Evolutionary conservation across 2,329 filamentous ascomycete genomes (phyloP).

Genomic region (Ophiostoma novo-ulmi): DNA sequence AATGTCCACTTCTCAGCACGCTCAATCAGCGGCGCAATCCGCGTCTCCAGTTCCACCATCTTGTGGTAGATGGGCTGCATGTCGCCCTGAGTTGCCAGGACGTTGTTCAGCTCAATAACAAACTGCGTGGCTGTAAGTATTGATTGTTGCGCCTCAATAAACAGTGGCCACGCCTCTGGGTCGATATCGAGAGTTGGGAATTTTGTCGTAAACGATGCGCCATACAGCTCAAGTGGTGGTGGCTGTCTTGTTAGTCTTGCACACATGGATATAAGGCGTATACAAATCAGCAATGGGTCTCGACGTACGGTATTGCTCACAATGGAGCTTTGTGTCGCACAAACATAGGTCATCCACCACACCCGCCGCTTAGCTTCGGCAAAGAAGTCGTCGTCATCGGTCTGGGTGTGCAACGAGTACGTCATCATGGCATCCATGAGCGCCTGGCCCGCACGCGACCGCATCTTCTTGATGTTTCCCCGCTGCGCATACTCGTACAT

Average conservation of each 20-base stretch:
- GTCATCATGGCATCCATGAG: conserved; percentile 46
- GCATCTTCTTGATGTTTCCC: conserved; percentile 50
- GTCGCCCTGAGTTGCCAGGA: conserved; percentile 36
- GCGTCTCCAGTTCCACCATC: conserved; percentile 40
- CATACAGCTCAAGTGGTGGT: conserved; percentile 27
- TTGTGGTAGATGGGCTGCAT: conserved; percentile 39
- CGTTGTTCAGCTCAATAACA: conserved; percentile 44
- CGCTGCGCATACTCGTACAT: conserved; percentile 51
- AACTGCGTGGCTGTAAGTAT: conserved; percentile 46
- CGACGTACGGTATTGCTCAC: conserved; percentile 44
- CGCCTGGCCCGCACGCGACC: conserved; percentile 44
- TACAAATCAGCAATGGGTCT: background rate
- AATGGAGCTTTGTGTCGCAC: conserved; percentile 47
- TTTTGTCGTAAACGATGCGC: conserved; percentile 41
- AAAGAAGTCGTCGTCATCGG: conserved; percentile 39
- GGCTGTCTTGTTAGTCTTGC: conserved; percentile 15
- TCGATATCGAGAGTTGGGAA: conserved; percentile 41
- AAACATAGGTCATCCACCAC: conserved; percentile 54
- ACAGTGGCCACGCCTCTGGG: conserved; percentile 41
- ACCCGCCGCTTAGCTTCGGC: conserved; percentile 44
- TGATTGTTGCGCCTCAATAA: conserved; percentile 45
- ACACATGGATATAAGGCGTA: background rate
- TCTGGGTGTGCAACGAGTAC: conserved; percentile 40
- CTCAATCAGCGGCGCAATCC: conserved; percentile 37
- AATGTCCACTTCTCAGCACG: conserved; percentile 37